phyloP scores from a whole-genome alignment of 805 yeast species.

The Schizosaccharomyces pombe region DNA sequence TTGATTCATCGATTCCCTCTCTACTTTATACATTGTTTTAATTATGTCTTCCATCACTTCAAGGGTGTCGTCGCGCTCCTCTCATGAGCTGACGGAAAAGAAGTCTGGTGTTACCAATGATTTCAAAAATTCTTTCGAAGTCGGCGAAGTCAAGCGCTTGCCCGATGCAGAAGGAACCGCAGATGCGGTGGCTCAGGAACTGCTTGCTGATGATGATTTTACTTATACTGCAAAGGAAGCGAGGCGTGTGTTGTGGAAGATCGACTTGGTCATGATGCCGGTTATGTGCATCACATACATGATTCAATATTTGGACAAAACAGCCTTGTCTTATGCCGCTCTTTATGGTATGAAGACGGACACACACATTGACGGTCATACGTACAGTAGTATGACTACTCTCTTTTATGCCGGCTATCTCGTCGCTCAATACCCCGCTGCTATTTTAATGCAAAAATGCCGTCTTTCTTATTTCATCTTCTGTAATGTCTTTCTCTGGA shows the following conservation, averaged over 20 bases:
- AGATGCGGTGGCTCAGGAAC: neutral
- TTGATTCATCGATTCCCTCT: no score
- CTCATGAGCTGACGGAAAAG: no score
- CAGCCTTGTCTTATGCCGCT: slow-evolving; percentile 28
- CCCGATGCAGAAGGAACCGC: neutral
- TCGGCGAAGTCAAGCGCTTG: no score
- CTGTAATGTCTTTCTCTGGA: slow-evolving; percentile 36
- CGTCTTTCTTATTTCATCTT: slow-evolving; percentile 32
- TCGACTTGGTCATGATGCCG: slow-evolving; percentile 28
- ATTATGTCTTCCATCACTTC: no score
- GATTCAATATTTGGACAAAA: slow-evolving; percentile 38
- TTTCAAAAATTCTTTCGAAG: no score
- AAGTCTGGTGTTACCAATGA: no score
- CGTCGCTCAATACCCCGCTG: slow-evolving; percentile 29
- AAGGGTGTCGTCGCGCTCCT: no score
- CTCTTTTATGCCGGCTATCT: slow-evolving; percentile 40
- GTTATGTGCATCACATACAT: slow-evolving; percentile 30
- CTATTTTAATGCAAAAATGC: slow-evolving; percentile 27
- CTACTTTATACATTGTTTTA: no score
- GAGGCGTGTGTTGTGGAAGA: slow-evolving; percentile 15
- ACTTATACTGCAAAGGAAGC: neutral
- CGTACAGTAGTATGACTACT: slow-evolving; percentile 10
- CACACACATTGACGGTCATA: slow-evolving; percentile 22
- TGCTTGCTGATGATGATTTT: neutral
- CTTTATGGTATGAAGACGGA: slow-evolving; percentile 27